Conservation (phyloP, 306 rosid species). For the Hippophae rhamnoides region DNA sequence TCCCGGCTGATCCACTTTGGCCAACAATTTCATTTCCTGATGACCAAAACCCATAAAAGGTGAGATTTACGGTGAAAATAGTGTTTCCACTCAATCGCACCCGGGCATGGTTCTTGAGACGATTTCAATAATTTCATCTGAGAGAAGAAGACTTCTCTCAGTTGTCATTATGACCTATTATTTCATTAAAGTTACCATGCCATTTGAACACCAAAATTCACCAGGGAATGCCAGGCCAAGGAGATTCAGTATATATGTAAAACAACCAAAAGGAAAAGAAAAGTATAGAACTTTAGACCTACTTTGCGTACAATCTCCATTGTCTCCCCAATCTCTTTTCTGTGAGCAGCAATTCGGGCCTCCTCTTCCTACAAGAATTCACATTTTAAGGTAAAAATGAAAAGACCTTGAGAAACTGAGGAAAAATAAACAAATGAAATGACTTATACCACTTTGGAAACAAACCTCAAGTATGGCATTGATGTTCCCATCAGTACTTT, state of each 20-base stretch:
- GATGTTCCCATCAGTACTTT: slow-evolving; percentile 60
- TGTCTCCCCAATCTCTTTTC: slow-evolving; percentile 95
- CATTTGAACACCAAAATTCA: too few relatives aligned
- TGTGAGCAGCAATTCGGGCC: slow-evolving; percentile 86
- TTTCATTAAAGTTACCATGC: too few relatives aligned
- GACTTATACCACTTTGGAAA: slow-evolving; percentile 3
- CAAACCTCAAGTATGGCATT: slow-evolving; percentile 89
- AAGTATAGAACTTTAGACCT: slow-evolving; percentile 20
- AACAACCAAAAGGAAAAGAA: too few relatives aligned
- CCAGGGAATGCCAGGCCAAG: too few relatives aligned
- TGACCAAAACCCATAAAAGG: slow-evolving; percentile 14
- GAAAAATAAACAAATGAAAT: neutral
- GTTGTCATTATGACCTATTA: too few relatives aligned
- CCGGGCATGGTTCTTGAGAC: too few relatives aligned
- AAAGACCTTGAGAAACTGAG: slow-evolving; percentile 10
- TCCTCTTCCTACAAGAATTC: slow-evolving; percentile 68
- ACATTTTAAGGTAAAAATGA: slow-evolving; percentile 18
- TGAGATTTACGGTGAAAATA: neutral
- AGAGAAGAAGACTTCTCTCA: too few relatives aligned
- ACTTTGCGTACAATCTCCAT: slow-evolving; percentile 99
- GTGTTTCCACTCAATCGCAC: too few relatives aligned
- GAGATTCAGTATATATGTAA: too few relatives aligned
- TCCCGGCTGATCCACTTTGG: slow-evolving; percentile 96
- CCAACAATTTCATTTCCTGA: slow-evolving; percentile 93
- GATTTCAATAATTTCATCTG: too few relatives aligned